Evolutionary conservation across 2,329 filamentous ascomycete species (phyloP).

Genomic region (Phialophora expanda): DNA sequence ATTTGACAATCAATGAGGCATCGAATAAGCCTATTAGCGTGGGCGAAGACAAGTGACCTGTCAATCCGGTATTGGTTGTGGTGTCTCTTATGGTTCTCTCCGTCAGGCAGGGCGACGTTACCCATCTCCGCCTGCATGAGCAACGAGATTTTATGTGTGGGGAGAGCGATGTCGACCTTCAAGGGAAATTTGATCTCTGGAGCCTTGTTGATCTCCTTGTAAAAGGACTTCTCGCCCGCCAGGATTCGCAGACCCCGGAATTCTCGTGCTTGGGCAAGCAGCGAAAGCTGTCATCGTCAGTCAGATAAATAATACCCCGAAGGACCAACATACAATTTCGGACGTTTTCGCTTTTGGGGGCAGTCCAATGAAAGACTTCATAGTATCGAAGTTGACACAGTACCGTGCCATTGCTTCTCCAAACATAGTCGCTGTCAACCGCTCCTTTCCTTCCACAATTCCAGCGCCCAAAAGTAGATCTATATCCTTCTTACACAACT

Average conservation of each 20-base stretch:
- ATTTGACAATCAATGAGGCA: constrained; percentile 78
- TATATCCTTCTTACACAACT: constrained; percentile 73
- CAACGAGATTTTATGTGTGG: constrained; percentile 76
- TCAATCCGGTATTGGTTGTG: constrained; percentile 55
- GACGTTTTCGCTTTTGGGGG: constrained; percentile 65
- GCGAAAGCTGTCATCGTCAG: constrained; percentile 60
- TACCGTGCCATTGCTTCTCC: constrained; percentile 83
- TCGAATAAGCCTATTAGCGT: constrained; percentile 71
- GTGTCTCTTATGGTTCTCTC: constrained; percentile 62
- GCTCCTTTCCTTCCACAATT: constrained; percentile 58
- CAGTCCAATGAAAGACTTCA: constrained; percentile 71
- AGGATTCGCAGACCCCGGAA: constrained; percentile 76
- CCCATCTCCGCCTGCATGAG: constrained; percentile 78
- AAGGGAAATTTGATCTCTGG: constrained; percentile 72
- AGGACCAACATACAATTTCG: constrained; percentile 65
- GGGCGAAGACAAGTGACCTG: constrained; percentile 68
- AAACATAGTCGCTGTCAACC: constrained; percentile 70
- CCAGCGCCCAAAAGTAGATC: constrained; percentile 64
- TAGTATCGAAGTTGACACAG: constrained; percentile 79
- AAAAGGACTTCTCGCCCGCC: constrained; percentile 69
- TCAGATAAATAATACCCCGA: neutral
- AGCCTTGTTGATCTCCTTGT: constrained; percentile 74
- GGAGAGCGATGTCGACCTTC: constrained; percentile 67
- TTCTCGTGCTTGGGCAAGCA: constrained; percentile 70
- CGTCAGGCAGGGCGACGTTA: constrained; percentile 65